A percentile compares a stretch with the other conserved stretches of the same genome.
Conservation (phyloP, 1,139 yeast species). For the Zygoascus meyerae region DNA sequence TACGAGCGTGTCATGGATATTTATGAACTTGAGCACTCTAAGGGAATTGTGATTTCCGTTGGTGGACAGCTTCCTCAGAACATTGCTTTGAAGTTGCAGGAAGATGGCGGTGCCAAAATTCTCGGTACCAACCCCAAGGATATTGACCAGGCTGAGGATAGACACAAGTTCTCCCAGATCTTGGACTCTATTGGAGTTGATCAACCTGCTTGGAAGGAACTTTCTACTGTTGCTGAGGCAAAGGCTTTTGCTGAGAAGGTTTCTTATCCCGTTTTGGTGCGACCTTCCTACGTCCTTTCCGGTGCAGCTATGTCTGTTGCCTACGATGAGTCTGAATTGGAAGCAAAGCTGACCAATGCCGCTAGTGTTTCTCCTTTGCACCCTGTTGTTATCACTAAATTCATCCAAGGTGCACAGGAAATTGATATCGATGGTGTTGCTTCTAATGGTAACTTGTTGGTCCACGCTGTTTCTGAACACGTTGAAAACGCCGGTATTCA, state of each 20-base stretch:
- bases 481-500: slow-evolving; percentile 98
- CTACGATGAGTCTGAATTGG: slow-evolving; percentile 69
- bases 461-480: slow-evolving; percentile 96
- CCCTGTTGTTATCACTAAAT: slow-evolving; percentile 95
- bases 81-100: slow-evolving; percentile 80
- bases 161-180: slow-evolving; percentile 94
- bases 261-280: slow-evolving; percentile 91
- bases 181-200: slow-evolving; percentile 87
- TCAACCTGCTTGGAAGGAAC: slow-evolving; percentile 97
- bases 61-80: slow-evolving; percentile 98
- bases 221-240: slow-evolving; percentile 81
- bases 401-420: slow-evolving; percentile 92
- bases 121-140: slow-evolving; percentile 93
- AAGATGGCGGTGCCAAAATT: slow-evolving; percentile 67
- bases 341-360: slow-evolving; percentile 74
- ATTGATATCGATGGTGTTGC: slow-evolving; percentile 98
- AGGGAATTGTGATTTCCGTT: slow-evolving; percentile 91
- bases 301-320: slow-evolving; percentile 99
- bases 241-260: slow-evolving; percentile 78
- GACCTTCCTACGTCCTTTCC: slow-evolving; percentile 94
- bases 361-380: slow-evolving; percentile 91
- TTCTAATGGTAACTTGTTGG: slow-evolving; percentile 73
- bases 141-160: slow-evolving; percentile 95
- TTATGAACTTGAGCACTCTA: slow-evolving; percentile 83
- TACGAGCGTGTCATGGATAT: slow-evolving; percentile 97